phyloP scores from a whole-genome alignment of 306 rosid genomes.

The Vigna trinervia region DNA sequence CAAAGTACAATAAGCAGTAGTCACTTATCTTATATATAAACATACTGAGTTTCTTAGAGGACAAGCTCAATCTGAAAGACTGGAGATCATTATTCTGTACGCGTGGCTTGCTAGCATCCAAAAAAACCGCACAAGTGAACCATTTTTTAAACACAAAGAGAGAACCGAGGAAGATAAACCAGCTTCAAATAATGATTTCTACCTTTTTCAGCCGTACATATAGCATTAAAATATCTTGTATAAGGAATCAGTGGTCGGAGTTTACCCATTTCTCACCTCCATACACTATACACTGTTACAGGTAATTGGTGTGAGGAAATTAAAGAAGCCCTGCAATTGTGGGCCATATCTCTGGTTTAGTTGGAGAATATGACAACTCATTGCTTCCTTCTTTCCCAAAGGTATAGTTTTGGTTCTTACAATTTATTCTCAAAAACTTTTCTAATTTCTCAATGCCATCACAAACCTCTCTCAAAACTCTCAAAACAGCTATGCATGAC shows the following conservation, averaged over 20 bases:
- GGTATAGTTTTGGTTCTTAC: no score
- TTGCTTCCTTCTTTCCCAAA: slow-evolving; percentile 29
- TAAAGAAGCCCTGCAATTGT: slow-evolving; percentile 1
- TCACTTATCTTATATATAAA: neutral
- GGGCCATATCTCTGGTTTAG: slow-evolving; percentile 30
- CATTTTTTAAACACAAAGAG: neutral
- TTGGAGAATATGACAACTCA: slow-evolving; percentile 35
- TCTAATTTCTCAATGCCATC: neutral
- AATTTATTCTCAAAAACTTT: neutral
- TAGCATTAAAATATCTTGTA: slow-evolving; percentile 28
- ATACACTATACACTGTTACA: neutral
- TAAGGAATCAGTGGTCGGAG: slow-evolving; percentile 7
- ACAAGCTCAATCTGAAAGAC: slow-evolving; percentile 3
- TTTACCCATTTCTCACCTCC: slow-evolving; percentile 5
- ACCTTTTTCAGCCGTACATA: neutral
- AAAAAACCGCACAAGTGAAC: slow-evolving; percentile 2
- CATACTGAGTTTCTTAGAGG: neutral
- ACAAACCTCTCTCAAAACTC: neutral
- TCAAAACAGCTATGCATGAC: slow-evolving; percentile 5
- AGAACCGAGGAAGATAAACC: neutral
- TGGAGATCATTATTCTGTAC: slow-evolving; percentile 27
- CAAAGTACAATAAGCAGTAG: neutral
- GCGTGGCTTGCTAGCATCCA: slow-evolving; percentile 39
- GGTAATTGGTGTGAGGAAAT: neutral
- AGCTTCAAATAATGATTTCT: neutral